Evolutionary conservation across 345 rosid species (phyloP).

Genomic region (Passiflora organensis): DNA sequence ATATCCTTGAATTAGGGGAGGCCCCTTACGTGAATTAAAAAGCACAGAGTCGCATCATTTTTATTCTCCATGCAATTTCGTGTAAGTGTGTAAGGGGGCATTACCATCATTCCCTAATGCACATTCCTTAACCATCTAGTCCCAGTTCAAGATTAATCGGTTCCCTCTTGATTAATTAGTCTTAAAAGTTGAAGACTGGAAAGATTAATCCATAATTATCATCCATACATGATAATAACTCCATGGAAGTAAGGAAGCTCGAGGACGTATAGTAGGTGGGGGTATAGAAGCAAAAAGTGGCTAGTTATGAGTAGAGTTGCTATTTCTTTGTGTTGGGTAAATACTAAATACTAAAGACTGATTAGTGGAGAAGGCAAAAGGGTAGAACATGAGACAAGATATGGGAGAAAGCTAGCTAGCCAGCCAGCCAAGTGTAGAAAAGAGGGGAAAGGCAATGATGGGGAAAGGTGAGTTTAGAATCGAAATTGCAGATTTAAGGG

Average conservation of each 20-base stretch:
- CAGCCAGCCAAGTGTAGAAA: background rate
- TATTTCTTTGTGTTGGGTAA: too few species aligned
- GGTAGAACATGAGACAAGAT: too few species aligned
- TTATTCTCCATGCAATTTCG: conserved; percentile 45
- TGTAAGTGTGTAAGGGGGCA: conserved; percentile 27
- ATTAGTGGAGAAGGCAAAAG: too few species aligned
- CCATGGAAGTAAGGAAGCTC: background rate
- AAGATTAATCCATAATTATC: too few species aligned
- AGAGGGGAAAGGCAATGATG: conserved; percentile 29
- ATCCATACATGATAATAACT: conserved; percentile 19
- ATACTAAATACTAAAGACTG: too few species aligned
- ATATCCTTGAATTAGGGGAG: conserved; percentile 49
- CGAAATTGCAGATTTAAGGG: conserved; percentile 18
- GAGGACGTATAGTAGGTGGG: background rate
- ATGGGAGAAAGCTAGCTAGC: too few species aligned
- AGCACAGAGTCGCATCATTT: conserved; percentile 47
- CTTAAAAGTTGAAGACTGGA: background rate
- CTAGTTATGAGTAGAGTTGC: too few species aligned
- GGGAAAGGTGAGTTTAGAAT: conserved; percentile 34
- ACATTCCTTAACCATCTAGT: conserved; percentile 8
- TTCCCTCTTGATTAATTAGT: background rate
- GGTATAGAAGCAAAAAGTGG: background rate
- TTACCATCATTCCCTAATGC: conserved; percentile 31
- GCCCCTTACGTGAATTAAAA: conserved; percentile 39
- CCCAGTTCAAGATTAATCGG: conserved; percentile 14